Percentiles rank a stretch among this genome's conserved stretches.
These are phyloP conservation scores for Cercospora berteroae DNA, from an alignment of 2,329 filamentous ascomycete genomes.

Conservation along the genomic window DNA sequence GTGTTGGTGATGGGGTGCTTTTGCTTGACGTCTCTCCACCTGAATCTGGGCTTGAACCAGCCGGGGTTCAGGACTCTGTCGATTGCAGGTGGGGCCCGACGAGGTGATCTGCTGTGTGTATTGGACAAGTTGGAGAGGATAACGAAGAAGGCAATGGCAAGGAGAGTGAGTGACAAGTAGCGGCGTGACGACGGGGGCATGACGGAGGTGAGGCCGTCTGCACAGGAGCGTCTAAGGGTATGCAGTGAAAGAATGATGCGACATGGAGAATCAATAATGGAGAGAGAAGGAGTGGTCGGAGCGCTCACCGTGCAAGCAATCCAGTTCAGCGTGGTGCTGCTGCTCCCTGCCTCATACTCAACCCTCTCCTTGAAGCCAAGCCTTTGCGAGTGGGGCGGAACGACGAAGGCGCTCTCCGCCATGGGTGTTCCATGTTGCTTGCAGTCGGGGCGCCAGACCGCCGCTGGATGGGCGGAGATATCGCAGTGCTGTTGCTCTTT, in stretches of 20 bases:
- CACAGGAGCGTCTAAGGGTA: conserved; percentile 1
- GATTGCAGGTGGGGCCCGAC: conserved; percentile 13
- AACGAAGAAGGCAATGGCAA: conserved; percentile 27
- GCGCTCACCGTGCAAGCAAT: not conserved
- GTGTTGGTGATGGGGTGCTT: conserved; percentile 65
- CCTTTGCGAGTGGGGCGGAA: not conserved
- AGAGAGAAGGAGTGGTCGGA: not conserved
- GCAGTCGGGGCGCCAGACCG: not conserved
- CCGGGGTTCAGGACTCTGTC: conserved; percentile 29
- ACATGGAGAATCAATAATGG: not conserved
- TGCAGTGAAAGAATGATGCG: not conserved
- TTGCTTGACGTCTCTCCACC: conserved; percentile 34
- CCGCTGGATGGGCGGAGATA: not conserved
- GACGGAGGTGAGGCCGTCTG: conserved; percentile 8
- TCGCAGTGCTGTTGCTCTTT: not conserved
- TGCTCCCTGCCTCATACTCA: not conserved
- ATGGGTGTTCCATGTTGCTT: not conserved
- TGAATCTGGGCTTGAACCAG: conserved; percentile 31
- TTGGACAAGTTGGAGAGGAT: conserved; percentile 17
- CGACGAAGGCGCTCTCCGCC: not conserved
- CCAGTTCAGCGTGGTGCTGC: not conserved
- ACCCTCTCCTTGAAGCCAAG: not conserved
- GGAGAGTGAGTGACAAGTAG: conserved; percentile 27
- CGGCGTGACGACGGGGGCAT: conserved; percentile 33
- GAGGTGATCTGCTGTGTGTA: not conserved